A percentile compares a stretch with the other conserved stretches of the same genome.
phyloP scores from a whole-genome alignment of 371 early-diverging fungal species.

The Lichtheimia ornata region DNA sequence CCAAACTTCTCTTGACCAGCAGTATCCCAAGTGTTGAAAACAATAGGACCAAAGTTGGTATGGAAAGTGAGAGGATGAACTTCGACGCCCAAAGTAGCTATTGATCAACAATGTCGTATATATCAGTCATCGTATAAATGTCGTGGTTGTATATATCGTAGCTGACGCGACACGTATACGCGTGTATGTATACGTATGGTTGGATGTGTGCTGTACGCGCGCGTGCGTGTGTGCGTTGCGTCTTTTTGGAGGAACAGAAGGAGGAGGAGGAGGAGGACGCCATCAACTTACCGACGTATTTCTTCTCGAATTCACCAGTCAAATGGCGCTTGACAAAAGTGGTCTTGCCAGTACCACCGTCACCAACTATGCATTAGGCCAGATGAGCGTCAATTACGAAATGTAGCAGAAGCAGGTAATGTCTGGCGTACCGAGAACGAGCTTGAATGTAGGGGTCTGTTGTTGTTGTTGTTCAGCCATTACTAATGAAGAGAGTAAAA shows the following conservation, averaged over 20 bases:
- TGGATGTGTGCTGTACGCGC: too few species aligned
- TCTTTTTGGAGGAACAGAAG: too few species aligned
- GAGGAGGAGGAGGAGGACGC: too few species aligned
- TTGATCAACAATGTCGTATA: background rate
- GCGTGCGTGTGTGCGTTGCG: too few species aligned
- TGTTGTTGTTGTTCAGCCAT: conserved; percentile 33
- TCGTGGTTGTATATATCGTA: too few species aligned
- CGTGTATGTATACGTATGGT: too few species aligned
- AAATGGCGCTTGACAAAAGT: conserved; percentile 99
- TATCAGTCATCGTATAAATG: too few species aligned
- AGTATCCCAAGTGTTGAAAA: conserved; percentile 99
- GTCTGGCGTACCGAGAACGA: conserved; percentile 68
- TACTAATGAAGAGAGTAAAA: conserved; percentile 7
- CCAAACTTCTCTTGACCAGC: conserved; percentile 99
- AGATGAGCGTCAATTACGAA: conserved; percentile 2
- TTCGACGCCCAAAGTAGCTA: conserved; percentile 99
- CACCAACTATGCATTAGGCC: conserved; percentile 79
- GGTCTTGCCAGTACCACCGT: conserved; percentile 99
- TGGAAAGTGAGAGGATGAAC: conserved; percentile 97
- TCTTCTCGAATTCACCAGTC: conserved; percentile 99
- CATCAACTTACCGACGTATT: conserved; percentile 91
- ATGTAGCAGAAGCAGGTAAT: background rate
- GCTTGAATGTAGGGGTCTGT: conserved; percentile 76
- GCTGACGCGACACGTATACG: too few species aligned
- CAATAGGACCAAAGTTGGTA: conserved; percentile 95